Evolutionary conservation across 495 filamentous ascomycete genomes (phyloP).

Genomic region (Penicillium ochrochloron): DNA sequence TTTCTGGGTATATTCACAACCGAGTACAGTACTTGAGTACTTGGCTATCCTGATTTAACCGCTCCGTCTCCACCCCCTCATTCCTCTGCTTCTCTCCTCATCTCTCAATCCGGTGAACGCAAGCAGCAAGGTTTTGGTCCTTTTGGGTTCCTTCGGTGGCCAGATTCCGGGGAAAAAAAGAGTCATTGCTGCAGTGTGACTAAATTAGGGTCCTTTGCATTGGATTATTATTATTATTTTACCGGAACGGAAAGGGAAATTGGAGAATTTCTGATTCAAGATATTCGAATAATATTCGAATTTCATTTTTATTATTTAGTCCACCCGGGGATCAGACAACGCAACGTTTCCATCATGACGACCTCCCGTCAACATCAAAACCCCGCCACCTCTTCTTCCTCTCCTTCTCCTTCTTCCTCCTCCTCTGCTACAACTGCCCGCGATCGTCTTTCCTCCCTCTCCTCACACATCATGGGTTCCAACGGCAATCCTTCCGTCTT

Average conservation of each 20-base stretch:
- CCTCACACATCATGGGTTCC: conserved; percentile 53
- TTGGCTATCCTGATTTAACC: conserved; percentile 23
- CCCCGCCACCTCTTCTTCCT: conserved; percentile 28
- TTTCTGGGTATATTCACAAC: neutral
- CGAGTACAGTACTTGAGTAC: neutral
- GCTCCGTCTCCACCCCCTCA: conserved; percentile 29
- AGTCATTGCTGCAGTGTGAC: neutral
- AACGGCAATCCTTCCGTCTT: conserved; percentile 66
- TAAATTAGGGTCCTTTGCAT: neutral
- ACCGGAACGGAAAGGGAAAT: neutral
- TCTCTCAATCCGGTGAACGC: conserved; percentile 37
- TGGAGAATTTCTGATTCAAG: neutral
- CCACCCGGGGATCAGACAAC: neutral
- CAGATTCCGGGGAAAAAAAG: conserved; percentile 31
- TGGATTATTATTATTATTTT: neutral
- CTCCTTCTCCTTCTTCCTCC: conserved; percentile 20
- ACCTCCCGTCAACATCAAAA: conserved; percentile 21
- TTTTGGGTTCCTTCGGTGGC: conserved; percentile 12
- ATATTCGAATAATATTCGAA: neutral
- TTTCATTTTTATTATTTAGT: neutral
- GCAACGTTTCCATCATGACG: conserved; percentile 20
- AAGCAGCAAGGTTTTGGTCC: conserved; percentile 32
- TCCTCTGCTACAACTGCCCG: conserved; percentile 21
- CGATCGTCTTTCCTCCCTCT: conserved; percentile 47
- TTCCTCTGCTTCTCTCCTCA: conserved; percentile 14